Evolutionary conservation across 2,329 filamentous ascomycete species (phyloP), one percentile per base, ranked within the genome.

Genomic region (Pseudogymnoascus sp.): DNA sequence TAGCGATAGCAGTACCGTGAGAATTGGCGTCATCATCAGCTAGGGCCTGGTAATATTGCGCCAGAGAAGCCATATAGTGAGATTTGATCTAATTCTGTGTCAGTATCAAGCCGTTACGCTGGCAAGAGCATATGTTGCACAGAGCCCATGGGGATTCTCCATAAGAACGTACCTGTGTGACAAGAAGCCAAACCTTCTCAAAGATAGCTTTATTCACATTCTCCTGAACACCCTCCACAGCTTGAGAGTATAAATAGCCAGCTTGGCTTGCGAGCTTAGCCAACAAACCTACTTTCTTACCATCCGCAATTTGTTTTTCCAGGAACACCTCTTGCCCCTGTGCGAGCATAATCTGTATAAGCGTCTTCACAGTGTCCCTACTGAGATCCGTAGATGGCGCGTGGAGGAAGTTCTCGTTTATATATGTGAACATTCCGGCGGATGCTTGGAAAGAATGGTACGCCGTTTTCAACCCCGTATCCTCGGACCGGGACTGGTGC

Each of bases 341-440:
- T 1, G 93, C 96, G 63, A 99, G 84, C 83, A 91, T 97, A 65
- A 99, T 86, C 61, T 88, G 85, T 73, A 99, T 97, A 68, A 99
- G 77, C 0, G 91, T 92, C 78, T 97, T 97, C 71, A 99, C 91
- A 0, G 95, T 99, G 60, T 99, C 93, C 65, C 95, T 82, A 74
- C 93, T 97, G 59, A 99, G 78, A 72, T 99, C 95, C n/a, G 91
- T 93, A 7, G 93, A 97, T 0, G 96, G 95, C 1, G 95, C 95
- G 72, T 99, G 95, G 37, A 99, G 80, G 74, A 99, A 99, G 78
- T 99, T 99, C 78, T 99, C 95, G 77, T 99, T 99, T 79, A 99
- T 99, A 72, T 99, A 99, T 62, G 93, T 97, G 76, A 97, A 99
- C 95, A 99, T 99, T 78, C 95, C 95, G 8, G 95, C 95, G 6